Evolutionary conservation across 169 alveolate species (phyloP).

Genomic region (Theileria annulata): DNA sequence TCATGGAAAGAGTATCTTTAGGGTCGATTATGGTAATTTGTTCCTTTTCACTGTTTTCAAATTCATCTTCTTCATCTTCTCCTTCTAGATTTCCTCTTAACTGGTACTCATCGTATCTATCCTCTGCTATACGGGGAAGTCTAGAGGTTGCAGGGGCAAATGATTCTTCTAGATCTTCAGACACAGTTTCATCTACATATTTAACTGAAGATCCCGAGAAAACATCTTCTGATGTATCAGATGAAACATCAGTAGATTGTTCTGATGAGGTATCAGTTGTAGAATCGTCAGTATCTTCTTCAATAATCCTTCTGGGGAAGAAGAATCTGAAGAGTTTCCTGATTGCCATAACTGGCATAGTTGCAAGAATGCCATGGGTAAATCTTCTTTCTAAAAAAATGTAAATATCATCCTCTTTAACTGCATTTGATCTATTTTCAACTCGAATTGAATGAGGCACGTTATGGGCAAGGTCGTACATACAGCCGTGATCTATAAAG

Average conservation of each 20-base stretch:
- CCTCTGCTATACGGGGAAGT: neutral
- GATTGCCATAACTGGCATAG: neutral
- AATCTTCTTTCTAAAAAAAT: neutral
- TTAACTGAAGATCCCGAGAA: neutral
- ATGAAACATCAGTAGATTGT: neutral
- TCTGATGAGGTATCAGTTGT: neutral
- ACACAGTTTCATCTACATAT: neutral
- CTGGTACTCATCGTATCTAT: slow-evolving; percentile 2
- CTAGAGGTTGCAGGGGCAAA: neutral
- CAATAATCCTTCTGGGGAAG: neutral
- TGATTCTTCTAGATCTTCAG: neutral
- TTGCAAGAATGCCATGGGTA: neutral
- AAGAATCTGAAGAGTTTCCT: neutral
- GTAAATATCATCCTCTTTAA: neutral
- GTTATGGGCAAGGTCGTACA: slow-evolving; percentile 18
- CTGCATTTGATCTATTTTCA: neutral
- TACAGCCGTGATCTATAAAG: slow-evolving; percentile 1
- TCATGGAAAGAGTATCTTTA: neutral
- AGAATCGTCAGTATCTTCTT: neutral
- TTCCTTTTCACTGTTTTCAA: neutral
- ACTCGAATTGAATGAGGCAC: slow-evolving; percentile 7
- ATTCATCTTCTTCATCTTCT: neutral
- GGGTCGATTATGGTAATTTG: neutral
- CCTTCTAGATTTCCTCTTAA: slow-evolving; percentile 8
- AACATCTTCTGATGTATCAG: neutral